Evolutionary conservation across 2,329 filamentous ascomycete genomes (phyloP), one percentile per base, ranked within the genome.

Genomic region (Cytospora piceae): DNA sequence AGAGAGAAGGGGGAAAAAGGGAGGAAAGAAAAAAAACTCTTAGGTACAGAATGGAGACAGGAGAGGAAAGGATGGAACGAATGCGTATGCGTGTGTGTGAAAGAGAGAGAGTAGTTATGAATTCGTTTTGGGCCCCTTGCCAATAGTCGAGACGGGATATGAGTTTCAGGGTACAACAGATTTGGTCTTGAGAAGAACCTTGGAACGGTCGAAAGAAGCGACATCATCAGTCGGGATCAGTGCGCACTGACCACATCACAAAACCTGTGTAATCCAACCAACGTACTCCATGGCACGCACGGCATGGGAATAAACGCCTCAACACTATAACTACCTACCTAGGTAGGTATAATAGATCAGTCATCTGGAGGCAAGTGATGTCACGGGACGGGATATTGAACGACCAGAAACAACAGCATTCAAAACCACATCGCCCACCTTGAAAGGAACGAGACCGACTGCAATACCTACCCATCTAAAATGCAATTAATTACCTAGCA

Each of bases 131-230:
- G 8, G 27, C 1, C 24, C 46, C 46, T 14, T 14, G 46, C 8
- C 46, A 49, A 24, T 49, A 24, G 12, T 22, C 5, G n/a, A 24
- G n/a, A n/a, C 46, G 46, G 46, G 46, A 49, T 49, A 49, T 49
- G 11, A 49, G 46, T 49, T 24, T 49, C 46, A 49, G 46, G 46
- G 46, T 24, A 24, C n/a, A 7, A 24, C n/a, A 7, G 39, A 42
- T 46, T n/a, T 46, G 42, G 9, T 46, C 17, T 22, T 46, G 42
- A 24, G 46, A 49, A 24, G n/a, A 49, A 49, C 46, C 46, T 49
- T 49, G 46, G 46, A 49, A 49, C 46, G n/a, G 46, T 49, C n/a
- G n/a, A 49, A 14, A 22, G 46, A 49, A 24, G 46, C 46, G 46
- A 49, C 46, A 49, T 49, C 46, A 49, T 49, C 46, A 37, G 34